phyloP scores from a whole-genome alignment of 2,329 filamentous ascomycete genomes.

The Incumbomyces lentus region DNA sequence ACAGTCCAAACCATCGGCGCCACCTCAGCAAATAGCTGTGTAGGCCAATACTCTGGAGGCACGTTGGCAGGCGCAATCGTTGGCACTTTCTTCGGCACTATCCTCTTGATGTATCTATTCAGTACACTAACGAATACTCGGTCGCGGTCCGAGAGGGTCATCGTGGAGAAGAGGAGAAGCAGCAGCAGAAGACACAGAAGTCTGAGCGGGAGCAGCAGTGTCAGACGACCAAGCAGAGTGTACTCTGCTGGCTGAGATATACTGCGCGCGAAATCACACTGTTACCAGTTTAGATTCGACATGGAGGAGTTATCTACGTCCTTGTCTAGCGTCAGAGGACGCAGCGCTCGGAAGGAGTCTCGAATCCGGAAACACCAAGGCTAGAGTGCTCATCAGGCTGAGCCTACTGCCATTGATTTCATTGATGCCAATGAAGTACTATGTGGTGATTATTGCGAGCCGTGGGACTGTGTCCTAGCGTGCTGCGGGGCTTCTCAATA shows the following conservation, averaged over 20 bases:
- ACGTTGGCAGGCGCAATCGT: conserved; percentile 20
- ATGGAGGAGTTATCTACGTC: too few species aligned
- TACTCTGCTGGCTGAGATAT: conserved; percentile 12
- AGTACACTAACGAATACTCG: conserved; percentile 10
- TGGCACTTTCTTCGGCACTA: conserved; percentile 20
- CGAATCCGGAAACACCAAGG: too few species aligned
- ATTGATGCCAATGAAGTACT: too few species aligned
- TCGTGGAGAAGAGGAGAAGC: conserved; percentile 17
- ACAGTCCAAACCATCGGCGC: conserved; percentile 1
- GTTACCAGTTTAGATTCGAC: too few species aligned
- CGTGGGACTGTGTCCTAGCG: too few species aligned
- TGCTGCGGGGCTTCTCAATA: too few species aligned
- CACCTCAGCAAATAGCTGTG: conserved; percentile 6
- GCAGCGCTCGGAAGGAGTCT: too few species aligned
- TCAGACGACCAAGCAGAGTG: conserved; percentile 18
- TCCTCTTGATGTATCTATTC: conserved; percentile 19
- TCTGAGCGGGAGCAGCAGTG: conserved; percentile 18
- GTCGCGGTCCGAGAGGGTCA: conserved; percentile 12
- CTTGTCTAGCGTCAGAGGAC: too few species aligned
- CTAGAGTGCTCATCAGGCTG: too few species aligned
- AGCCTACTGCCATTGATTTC: too few species aligned
- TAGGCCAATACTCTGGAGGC: conserved; percentile 19
- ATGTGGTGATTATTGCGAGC: too few species aligned
- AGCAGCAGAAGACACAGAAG: conserved; percentile 14
- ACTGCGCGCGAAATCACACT: neutral